Percentiles rank a stretch among this genome's conserved stretches.
Evolutionary conservation across 2,329 filamentous ascomycete species (phyloP).

Genomic region (Amylocarpus encephaloides): DNA sequence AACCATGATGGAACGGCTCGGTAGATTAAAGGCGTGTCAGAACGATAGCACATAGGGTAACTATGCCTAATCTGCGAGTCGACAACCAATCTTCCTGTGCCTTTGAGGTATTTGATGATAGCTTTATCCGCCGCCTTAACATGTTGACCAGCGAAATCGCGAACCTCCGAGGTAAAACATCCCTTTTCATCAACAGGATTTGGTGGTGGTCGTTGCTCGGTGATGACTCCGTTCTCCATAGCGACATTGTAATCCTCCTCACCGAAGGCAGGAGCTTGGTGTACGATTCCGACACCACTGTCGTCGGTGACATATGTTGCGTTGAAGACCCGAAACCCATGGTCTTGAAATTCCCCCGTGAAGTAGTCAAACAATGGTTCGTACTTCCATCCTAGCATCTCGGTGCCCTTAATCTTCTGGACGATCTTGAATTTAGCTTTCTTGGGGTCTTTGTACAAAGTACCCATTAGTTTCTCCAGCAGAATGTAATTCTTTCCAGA

Average conservation of each 20-base stretch:
- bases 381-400: slow-evolving; percentile 79
- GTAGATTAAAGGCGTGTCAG: slow-evolving; percentile 92
- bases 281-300: slow-evolving; percentile 88
- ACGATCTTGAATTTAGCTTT: slow-evolving; percentile 88
- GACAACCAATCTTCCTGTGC: slow-evolving; percentile 67
- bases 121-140: slow-evolving; percentile 90
- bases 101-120: slow-evolving; percentile 85
- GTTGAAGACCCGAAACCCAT: slow-evolving; percentile 74
- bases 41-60: slow-evolving; percentile 89
- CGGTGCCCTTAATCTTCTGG: slow-evolving; percentile 71
- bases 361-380: slow-evolving; percentile 87
- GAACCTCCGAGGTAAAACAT: slow-evolving; percentile 68
- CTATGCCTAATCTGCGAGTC: slow-evolving; percentile 87
- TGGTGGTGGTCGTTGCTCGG: slow-evolving; percentile 69
- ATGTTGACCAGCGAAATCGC: slow-evolving; percentile 78
- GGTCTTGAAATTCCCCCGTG: slow-evolving; percentile 79
- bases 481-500: slow-evolving; percentile 80
- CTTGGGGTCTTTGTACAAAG: slow-evolving; percentile 90
- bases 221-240: slow-evolving; percentile 69
- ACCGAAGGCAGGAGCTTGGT: slow-evolving; percentile 89
- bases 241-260: slow-evolving; percentile 92
- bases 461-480: slow-evolving; percentile 72
- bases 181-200: slow-evolving; percentile 86
- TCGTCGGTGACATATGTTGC: slow-evolving; percentile 83
- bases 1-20: slow-evolving; percentile 93